A percentile compares a stretch with the other conserved stretches of the same genome.
These are phyloP conservation scores for Pseudocercospora fijiensis DNA, from an alignment of 2,329 filamentous ascomycete genomes.

Conservation along the genomic window DNA sequence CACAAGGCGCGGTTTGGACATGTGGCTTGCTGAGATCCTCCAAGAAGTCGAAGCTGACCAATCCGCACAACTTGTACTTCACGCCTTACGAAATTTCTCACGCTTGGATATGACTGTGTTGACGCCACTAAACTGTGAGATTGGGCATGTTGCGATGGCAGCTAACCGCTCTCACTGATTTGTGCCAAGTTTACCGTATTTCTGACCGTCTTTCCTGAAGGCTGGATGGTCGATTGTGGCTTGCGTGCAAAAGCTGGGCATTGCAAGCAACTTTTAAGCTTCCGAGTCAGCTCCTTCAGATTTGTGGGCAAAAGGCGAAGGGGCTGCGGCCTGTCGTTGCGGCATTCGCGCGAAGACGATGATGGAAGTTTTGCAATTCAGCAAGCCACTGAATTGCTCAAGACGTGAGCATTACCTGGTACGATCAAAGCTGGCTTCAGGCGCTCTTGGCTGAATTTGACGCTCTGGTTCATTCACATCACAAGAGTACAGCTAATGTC, in stretches of 20 bases:
- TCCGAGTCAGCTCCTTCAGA: background rate
- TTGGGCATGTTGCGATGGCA: background rate
- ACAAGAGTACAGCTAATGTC: background rate
- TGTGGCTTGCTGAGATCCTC: background rate
- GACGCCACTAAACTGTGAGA: background rate
- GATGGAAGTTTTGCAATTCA: background rate
- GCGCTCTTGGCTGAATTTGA: background rate
- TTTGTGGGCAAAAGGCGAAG: background rate
- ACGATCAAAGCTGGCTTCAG: background rate
- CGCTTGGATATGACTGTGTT: background rate
- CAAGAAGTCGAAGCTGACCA: background rate
- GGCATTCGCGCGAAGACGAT: background rate
- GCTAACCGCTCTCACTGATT: background rate
- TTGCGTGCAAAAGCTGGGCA: background rate
- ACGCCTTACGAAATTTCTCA: background rate
- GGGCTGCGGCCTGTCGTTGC: background rate
- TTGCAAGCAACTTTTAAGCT: background rate
- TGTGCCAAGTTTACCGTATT: background rate
- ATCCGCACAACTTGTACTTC: background rate
- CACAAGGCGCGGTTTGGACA: background rate
- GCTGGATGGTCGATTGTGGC: background rate
- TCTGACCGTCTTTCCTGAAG: background rate
- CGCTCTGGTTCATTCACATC: background rate
- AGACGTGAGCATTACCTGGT: background rate
- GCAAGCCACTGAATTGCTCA: background rate